These are phyloP conservation scores for Entoloma clypeatum DNA, from an alignment of 1,284 basidiomycete species.

Conservation along the genomic window DNA sequence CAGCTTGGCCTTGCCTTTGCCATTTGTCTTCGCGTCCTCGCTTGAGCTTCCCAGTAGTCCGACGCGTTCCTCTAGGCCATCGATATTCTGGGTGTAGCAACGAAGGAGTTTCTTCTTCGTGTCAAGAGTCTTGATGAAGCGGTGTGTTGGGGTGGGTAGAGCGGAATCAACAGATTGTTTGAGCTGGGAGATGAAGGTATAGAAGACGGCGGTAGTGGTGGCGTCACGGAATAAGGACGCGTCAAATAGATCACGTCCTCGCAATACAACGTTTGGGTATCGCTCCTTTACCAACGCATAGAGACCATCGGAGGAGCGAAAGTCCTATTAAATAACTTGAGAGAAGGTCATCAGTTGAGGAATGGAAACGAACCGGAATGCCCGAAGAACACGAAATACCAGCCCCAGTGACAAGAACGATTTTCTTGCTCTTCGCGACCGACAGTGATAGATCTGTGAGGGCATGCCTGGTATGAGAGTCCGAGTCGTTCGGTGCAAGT, in stretches of 20 bases:
- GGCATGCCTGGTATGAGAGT: constrained; percentile 51
- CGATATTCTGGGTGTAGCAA: constrained; percentile 95
- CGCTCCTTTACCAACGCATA: constrained; percentile 84
- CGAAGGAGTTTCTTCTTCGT: constrained; percentile 81
- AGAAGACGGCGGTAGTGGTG: constrained; percentile 86
- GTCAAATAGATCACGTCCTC: constrained; percentile 89
- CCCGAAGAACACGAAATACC: constrained; percentile 92
- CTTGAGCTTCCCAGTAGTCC: constrained; percentile 69
- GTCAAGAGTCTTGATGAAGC: constrained; percentile 84
- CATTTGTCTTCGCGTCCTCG: constrained; percentile 44
- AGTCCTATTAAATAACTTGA: constrained; percentile 58
- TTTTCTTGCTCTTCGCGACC: constrained; percentile 79
- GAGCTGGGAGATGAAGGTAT: constrained; percentile 90
- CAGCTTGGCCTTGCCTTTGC: constrained; percentile 63
- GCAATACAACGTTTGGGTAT: constrained; percentile 79
- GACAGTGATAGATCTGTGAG: constrained; percentile 68
- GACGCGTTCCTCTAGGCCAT: constrained; percentile 82
- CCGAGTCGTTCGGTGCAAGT: constrained; percentile 41
- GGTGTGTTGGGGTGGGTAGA: constrained; percentile 82
- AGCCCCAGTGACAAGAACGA: constrained; percentile 86
- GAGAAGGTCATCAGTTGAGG: constrained; percentile 3
- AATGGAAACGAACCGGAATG: constrained; percentile 68
- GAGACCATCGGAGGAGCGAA: constrained; percentile 84
- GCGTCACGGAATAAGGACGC: constrained; percentile 82
- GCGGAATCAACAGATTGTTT: constrained; percentile 80